Conservation (phyloP, 345 rosid species). For the Streptanthus diversifolius region DNA sequence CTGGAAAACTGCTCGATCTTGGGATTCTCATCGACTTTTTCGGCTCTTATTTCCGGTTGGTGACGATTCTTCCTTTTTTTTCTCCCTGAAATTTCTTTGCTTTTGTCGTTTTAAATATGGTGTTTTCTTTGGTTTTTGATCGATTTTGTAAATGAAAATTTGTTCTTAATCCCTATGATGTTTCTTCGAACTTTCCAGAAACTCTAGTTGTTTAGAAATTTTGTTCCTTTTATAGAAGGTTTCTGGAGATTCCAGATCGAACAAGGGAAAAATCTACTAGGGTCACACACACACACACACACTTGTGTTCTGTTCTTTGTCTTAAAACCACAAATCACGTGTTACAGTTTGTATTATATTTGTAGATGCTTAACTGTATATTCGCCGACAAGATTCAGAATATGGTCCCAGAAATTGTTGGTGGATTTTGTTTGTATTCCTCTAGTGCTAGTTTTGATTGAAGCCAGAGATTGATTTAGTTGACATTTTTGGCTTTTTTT, state of each 20-base stretch:
- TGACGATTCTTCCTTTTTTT: neutral
- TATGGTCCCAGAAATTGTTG: constrained; percentile 5
- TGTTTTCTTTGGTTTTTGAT: neutral
- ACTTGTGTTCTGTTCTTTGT: constrained; percentile 14
- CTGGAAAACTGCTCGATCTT: constrained; percentile 10
- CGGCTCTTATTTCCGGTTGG: constrained; percentile 13
- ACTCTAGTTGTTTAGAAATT: neutral
- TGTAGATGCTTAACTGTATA: neutral
- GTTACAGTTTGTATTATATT: neutral
- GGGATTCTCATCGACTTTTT: neutral
- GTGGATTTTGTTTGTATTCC: constrained; percentile 15
- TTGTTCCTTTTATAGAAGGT: neutral
- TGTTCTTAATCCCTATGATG: constrained; percentile 22
- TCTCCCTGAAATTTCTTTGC: neutral
- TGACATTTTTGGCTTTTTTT: neutral
- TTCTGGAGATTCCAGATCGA: constrained; percentile 13
- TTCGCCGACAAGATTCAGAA: constrained; percentile 10
- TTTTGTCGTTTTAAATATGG: constrained; percentile 32
- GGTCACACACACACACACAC: neutral
- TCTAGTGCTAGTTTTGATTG: neutral
- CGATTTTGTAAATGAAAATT: neutral
- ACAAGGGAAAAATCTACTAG: neutral
- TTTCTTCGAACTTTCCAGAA: neutral
- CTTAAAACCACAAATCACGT: neutral
- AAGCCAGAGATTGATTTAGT: constrained; percentile 1